These are phyloP conservation scores for Phialocephala sp. DNA, from an alignment of 2,329 filamentous ascomycete species.

Conservation along the genomic window DNA sequence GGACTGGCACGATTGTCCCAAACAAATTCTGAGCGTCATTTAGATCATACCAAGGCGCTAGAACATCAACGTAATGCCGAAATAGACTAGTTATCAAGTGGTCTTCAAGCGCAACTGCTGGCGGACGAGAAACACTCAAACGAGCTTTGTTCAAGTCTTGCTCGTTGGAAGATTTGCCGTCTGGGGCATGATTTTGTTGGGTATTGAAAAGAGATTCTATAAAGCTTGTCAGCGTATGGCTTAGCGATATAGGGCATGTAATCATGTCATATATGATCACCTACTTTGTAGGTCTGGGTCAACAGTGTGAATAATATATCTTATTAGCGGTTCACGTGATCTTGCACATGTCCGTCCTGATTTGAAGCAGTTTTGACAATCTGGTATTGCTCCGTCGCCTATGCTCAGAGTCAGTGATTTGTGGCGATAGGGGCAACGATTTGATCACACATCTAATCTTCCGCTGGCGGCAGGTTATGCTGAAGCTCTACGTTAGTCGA, in stretches of 20 bases:
- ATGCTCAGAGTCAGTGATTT: background rate
- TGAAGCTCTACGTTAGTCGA: background rate
- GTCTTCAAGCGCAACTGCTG: slow-evolving; percentile 42
- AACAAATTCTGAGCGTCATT: slow-evolving; percentile 48
- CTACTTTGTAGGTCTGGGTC: background rate
- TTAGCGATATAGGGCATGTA: too few species aligned
- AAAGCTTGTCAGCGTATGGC: background rate
- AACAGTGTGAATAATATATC: slow-evolving; percentile 22
- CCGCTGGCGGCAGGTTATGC: background rate
- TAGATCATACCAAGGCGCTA: slow-evolving; percentile 55
- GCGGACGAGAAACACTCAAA: slow-evolving; percentile 19
- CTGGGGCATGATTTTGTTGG: background rate
- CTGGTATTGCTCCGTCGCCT: slow-evolving; percentile 13
- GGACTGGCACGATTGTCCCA: slow-evolving; percentile 43
- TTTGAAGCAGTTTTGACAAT: slow-evolving; percentile 17
- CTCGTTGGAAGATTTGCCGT: background rate
- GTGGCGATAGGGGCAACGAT: background rate
- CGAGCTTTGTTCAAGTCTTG: background rate
- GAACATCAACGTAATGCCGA: slow-evolving; percentile 46
- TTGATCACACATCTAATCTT: background rate
- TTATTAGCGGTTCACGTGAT: slow-evolving; percentile 4
- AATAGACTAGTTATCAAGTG: slow-evolving; percentile 46
- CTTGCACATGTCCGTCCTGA: slow-evolving; percentile 6
- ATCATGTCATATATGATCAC: background rate
- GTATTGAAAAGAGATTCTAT: background rate